Evolutionary conservation across 139 green algal genomes (phyloP).

Genomic region (Chlorella ohadii): DNA sequence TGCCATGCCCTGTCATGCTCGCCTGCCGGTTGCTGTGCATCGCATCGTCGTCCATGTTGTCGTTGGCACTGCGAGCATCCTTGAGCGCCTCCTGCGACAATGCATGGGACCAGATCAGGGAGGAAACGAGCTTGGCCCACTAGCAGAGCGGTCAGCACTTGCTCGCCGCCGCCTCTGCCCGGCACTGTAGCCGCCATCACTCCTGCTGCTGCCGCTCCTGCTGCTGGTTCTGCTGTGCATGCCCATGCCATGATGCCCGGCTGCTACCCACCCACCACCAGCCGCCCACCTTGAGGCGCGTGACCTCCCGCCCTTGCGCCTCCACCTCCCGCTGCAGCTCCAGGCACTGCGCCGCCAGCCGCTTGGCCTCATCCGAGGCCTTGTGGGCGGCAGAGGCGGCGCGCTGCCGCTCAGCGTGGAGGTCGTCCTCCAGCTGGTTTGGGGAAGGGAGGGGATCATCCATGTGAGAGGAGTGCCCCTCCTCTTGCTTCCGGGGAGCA

Average conservation of each 20-base stretch:
- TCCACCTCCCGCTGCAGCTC: slow-evolving; percentile 32
- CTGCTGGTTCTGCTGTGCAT: neutral
- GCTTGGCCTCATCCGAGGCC: slow-evolving; percentile 33
- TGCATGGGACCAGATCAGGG: neutral
- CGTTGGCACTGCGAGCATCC: slow-evolving; percentile 1
- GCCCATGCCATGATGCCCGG: no score
- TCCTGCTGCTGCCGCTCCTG: neutral
- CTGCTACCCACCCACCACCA: neutral
- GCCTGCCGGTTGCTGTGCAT: slow-evolving; percentile 11
- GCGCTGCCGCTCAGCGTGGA: slow-evolving; percentile 32
- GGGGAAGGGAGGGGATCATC: no score
- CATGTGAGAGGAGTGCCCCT: no score
- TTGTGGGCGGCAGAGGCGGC: slow-evolving; percentile 20
- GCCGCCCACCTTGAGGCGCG: slow-evolving; percentile 10
- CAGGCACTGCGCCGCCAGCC: neutral
- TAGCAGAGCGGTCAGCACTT: neutral
- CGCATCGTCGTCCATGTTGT: slow-evolving; percentile 33
- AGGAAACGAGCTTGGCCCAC: no score
- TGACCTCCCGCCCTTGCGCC: slow-evolving; percentile 1
- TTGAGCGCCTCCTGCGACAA: slow-evolving; percentile 22
- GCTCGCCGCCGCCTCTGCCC: no score
- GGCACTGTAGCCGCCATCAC: no score
- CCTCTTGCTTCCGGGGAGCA: no score
- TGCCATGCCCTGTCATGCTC: no score
- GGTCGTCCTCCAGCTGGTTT: slow-evolving; percentile 28